Base-by-base conservation (phyloP, 148 eudicot genomes). In the Agrostemma githago region DNA sequence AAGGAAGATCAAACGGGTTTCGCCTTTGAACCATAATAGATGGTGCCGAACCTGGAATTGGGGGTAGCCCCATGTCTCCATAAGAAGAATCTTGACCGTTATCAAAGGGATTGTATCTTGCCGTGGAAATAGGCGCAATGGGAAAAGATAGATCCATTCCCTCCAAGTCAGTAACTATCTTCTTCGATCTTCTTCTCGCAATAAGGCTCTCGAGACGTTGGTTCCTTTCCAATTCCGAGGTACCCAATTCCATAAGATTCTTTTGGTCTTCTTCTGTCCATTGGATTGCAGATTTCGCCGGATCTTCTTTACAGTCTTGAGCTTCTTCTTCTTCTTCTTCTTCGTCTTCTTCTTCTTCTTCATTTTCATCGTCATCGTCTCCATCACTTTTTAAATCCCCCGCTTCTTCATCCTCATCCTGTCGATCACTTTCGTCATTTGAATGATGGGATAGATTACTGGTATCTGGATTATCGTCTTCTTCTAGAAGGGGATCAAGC, bases 31-130 rank as follows among this genome's bases (percentile, higher is more conserved):
- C 56, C 80, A 90, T 51, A 82, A 81, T 53, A 44, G 96, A 87
- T 17, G 96, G 96, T 46, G 96, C 96, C 59, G 96, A 90, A 44
- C 96, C 96, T 0, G 96, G 96, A 76, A 90, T 84, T 10, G 93
- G 93, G 9, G 93, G 93, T 72, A 87, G 71, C 20, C 83, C 91
- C 79, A 85, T 64, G 76, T 84, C 70, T 62, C 79, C 85, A 82
- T 84, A 80, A 48, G 89, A 80, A 48, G 89, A 72, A 78, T 88
- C 90, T 34, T 85, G 79, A 60, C 82, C 83, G 70, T 79, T 71
- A 79, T 88, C 91, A 66, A 90, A 90, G 8, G 96, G 96, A 71
- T 90, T 90, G 68, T 73, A 81, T 76, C 89, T 83, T 80, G 74
- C 62, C 21, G 90, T 90, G 60, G 83, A 78, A 79, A 90, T 90